Base-by-base conservation (phyloP, 257 asterid genomes). In the Echites panduratus region DNA sequence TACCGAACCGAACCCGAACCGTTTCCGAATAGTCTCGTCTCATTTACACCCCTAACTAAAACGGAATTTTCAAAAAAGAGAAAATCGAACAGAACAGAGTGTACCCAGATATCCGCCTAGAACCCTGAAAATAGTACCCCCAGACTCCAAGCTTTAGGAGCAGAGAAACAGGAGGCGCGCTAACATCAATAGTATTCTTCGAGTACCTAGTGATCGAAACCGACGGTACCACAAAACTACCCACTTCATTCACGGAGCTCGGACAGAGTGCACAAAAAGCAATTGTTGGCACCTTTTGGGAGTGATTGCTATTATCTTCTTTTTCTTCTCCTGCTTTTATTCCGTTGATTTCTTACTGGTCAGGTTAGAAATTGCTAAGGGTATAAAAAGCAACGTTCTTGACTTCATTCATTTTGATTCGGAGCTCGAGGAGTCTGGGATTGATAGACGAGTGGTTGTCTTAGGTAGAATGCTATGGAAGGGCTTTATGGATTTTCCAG, bases 391-490 rank as follows among this genome's bases (percentile, higher is more conserved):
- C 22, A 16, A 32, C 16, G 27, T 29, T 47, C 26, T 40, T 47
- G 78, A 64, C 9, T 27, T 24, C 41, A 11, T 53, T n/a, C 8
- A 17, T 1, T 52, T 52, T 74, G 56, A 66, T 16, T 2, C 43
- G 13, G n/a, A 24, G 26, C 3, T 48, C 17, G 41, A 29, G 17
- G 26, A 48, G 1, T 35, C 10, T 49, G 49, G 11, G n/a, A 44
- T 66, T 74, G 66, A 29, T 22, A 26, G 32, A 70, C 50, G 32
- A 50, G 66, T 29, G 45, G 52, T 69, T 48, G 5, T 49, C 62
- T 69, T 5, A 49, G 26, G 29, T 77, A 32, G 54, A 38, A 68
- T 65, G 61, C 73, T 20, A 74, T 74, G 79, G 64, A 70, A 52
- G 32, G 27, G 14, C 27, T 17, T 64, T 57, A 19, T 29, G 26